A percentile compares a stretch with the other conserved stretches of the same genome.
Evolutionary conservation across 345 rosid genomes (phyloP).

Genomic region (Anastatica hierochuntica): DNA sequence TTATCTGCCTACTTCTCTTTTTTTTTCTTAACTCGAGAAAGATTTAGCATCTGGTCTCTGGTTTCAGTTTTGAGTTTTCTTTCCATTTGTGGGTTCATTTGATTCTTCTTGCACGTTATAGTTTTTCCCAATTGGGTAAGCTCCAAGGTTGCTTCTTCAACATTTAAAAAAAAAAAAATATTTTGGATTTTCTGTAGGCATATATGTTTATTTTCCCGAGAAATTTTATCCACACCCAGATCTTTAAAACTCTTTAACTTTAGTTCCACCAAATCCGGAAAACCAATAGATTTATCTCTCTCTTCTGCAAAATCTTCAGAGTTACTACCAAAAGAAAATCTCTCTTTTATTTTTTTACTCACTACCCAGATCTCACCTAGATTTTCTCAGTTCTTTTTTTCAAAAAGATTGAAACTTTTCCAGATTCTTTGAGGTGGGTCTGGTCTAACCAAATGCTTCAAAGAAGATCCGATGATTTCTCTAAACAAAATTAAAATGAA

Average conservation of each 20-base stretch:
- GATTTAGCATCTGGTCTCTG: too few relatives aligned
- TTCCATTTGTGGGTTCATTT: not conserved
- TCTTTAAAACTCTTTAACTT: conserved; percentile 19
- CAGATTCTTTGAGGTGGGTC: conserved; percentile 28
- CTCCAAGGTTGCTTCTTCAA: conserved; percentile 22
- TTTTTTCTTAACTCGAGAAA: too few relatives aligned
- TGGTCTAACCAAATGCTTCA: conserved; percentile 9
- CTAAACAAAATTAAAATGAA: conserved; percentile 10
- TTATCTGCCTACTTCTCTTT: too few relatives aligned
- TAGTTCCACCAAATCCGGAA: conserved; percentile 27
- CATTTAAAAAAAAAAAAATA: too few relatives aligned
- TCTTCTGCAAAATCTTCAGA: conserved; percentile 7
- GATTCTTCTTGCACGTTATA: conserved; percentile 18
- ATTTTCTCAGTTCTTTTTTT: not conserved
- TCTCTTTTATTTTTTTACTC: not conserved
- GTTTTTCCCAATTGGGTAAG: conserved; percentile 26
- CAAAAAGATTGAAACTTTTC: conserved; percentile 11
- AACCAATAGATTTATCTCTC: conserved; percentile 9
- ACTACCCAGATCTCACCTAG: conserved; percentile 17
- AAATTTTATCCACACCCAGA: conserved; percentile 22
- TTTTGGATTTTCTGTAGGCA: not conserved
- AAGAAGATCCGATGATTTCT: conserved; percentile 7
- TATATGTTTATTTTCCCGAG: conserved; percentile 26
- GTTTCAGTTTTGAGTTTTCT: too few relatives aligned
- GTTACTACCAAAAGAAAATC: too few relatives aligned